Evolutionary conservation across 345 rosid species (phyloP).

Genomic region (Erysimum cheiranthoides): DNA sequence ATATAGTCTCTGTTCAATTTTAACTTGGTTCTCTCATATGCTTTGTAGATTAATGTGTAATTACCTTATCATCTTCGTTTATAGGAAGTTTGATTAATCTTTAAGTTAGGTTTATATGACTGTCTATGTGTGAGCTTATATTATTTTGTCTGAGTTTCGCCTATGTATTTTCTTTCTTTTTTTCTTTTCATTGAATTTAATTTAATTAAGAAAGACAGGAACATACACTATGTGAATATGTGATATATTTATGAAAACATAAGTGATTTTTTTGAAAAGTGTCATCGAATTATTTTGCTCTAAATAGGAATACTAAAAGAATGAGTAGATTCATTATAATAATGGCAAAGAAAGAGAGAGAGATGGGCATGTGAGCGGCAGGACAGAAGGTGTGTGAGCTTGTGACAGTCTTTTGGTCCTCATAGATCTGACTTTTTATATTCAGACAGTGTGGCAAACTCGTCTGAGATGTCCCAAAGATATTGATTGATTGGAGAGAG

Average conservation of each 20-base stretch:
- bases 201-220: neutral
- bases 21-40: neutral
- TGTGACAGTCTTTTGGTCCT: conserved; percentile 40
- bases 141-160: neutral
- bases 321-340: neutral
- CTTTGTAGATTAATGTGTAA: neutral
- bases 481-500: conserved; percentile 44
- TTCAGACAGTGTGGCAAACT: conserved; percentile 48
- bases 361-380: conserved; percentile 45
- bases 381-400: conserved; percentile 46
- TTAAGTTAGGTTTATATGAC: neutral
- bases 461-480: conserved; percentile 28
- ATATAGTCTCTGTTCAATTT: neutral
- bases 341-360: conserved; percentile 12
- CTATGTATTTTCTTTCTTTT: neutral
- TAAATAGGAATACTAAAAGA: conserved; percentile 23
- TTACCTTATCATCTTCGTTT: neutral
- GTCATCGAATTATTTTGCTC: conserved; percentile 20
- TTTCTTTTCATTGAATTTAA: neutral
- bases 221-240: neutral
- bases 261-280: neutral
- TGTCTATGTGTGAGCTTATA: neutral
- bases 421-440: conserved; percentile 41
- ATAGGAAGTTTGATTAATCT: neutral
- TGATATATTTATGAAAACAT: conserved; percentile 1